phyloP scores from a whole-genome alignment of 305 asterid genomes.

The Ajuga reptans region DNA sequence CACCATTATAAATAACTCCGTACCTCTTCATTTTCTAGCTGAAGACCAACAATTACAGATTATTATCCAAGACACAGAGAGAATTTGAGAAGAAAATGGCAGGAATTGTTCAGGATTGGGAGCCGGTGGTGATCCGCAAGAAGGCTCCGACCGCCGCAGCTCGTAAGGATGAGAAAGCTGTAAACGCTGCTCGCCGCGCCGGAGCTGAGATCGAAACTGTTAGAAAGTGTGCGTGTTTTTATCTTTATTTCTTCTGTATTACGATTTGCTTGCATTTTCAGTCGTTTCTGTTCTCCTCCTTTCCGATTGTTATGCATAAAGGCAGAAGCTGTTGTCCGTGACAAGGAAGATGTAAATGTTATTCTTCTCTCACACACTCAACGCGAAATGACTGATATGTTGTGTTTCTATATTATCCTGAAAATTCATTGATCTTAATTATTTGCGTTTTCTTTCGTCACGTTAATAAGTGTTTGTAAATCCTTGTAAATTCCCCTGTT shows the following conservation, averaged over 20 bases:
- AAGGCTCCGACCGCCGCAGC: constrained; percentile 95
- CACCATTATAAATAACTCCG: background rate
- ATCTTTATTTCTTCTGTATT: background rate
- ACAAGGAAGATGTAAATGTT: too few species aligned
- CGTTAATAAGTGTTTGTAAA: background rate
- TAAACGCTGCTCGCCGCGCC: constrained; percentile 96
- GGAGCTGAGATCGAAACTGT: constrained; percentile 97
- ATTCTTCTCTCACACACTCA: too few species aligned
- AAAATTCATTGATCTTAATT: background rate
- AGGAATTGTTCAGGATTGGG: constrained; percentile 87
- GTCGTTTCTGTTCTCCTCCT: background rate
- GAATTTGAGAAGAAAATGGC: constrained; percentile 25
- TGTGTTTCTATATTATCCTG: background rate
- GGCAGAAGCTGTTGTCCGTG: background rate
- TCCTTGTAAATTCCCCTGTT: background rate
- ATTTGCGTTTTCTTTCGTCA: background rate
- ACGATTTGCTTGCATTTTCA: background rate
- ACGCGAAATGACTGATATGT: background rate
- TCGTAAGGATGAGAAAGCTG: constrained; percentile 94
- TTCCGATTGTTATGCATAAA: background rate
- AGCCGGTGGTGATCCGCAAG: constrained; percentile 84
- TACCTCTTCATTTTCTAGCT: background rate
- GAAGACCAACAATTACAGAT: background rate
- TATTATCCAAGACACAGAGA: background rate
- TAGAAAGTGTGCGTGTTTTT: constrained; percentile 41